Percentiles rank a stretch among this genome's conserved stretches.
phyloP scores from a whole-genome alignment of 176 grass and related monocot genomes.

The Cenchrus americanus region DNA sequence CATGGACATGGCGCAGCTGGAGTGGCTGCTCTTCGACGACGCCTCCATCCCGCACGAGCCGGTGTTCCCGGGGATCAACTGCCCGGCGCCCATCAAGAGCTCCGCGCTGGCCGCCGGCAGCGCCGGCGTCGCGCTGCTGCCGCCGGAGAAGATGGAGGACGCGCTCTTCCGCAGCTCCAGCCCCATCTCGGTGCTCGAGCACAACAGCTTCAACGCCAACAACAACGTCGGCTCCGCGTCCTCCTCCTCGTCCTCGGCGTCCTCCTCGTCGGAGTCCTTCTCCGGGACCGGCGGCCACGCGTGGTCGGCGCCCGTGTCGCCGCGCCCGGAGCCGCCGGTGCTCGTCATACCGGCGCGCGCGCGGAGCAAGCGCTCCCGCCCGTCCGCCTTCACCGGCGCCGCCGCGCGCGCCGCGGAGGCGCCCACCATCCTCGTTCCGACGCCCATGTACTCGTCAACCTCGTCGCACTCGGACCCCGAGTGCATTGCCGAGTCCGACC shows the following conservation, averaged over 20 bases:
- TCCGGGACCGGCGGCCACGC: constrained; percentile 39
- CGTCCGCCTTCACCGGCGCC: constrained; percentile 49
- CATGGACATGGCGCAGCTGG: constrained; percentile 89
- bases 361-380: constrained; percentile 85
- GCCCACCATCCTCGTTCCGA: constrained; percentile 52
- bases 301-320: constrained; percentile 48
- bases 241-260: constrained; percentile 68
- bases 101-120: constrained; percentile 45
- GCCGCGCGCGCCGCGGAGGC: constrained; percentile 15
- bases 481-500: constrained; percentile 68
- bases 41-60: constrained; percentile 63
- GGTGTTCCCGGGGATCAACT: constrained; percentile 23
- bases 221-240: constrained; percentile 47
- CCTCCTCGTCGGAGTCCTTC: constrained; percentile 64
- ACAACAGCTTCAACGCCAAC: constrained; percentile 44
- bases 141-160: constrained; percentile 48
- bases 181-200: constrained; percentile 85
- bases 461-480: constrained; percentile 56
- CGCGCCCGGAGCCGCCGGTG: constrained; percentile 56
- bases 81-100: constrained; percentile 37
- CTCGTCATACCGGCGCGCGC: constrained; percentile 65
- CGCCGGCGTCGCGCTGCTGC: constrained; percentile 35
- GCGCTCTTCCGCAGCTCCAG: constrained; percentile 77
- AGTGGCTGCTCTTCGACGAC: constrained; percentile 92
- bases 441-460: constrained; percentile 48